Evolutionary conservation across 768 basidiomycete species (phyloP), one percentile per base, ranked within the genome.

Genomic region (Phaeotremella skinneri): DNA sequence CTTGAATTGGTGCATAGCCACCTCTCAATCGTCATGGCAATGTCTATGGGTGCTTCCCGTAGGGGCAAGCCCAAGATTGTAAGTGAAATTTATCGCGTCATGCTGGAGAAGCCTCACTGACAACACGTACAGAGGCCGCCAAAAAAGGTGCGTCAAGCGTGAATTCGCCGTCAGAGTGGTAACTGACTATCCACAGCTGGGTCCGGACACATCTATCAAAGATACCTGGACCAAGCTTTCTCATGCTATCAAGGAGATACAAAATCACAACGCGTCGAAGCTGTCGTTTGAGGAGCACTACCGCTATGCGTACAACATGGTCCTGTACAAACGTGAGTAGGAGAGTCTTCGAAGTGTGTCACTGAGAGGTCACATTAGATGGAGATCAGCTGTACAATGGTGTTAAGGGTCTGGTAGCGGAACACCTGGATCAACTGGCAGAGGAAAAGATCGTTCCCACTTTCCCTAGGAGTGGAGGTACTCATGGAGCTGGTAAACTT

Each of bases 231-330:
- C 81, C 4, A 84, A 84, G 64, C 81, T 99, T 13, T 81, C 89
- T 11, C 80, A 81, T 61, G 96, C 97, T 63, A 93, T 99, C 66
- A 82, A 85, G 58, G 91, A 94, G 81, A 97, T 99, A 52, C 91
- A 94, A 75, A 87, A 90, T 67, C 90, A 94, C 78, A 91, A 94
- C 76, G 90, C 91, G 2, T 84, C 85, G 49, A 87, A 85, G 68
- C 83, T 99, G 31, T 89, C 87, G 21, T 93, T 88, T 66, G 90
- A 98, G 75, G 92, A 93, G 79, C 90, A 91, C 65, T 91, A 96
- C 75, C 84, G 94, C 42, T 91, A 88, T 75, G 91, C 87, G 20
- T 96, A 96, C 79, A 91, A 92, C 73, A 85, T 98, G 83, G 92
- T 96, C 3, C 83, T 96, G 3, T 83, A 87, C 70, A 90, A 89